A percentile compares a stretch with the other conserved stretches of the same genome.
These are phyloP conservation scores for Psilocybe tampanensis DNA, from an alignment of 768 basidiomycete species.

Conservation along the genomic window DNA sequence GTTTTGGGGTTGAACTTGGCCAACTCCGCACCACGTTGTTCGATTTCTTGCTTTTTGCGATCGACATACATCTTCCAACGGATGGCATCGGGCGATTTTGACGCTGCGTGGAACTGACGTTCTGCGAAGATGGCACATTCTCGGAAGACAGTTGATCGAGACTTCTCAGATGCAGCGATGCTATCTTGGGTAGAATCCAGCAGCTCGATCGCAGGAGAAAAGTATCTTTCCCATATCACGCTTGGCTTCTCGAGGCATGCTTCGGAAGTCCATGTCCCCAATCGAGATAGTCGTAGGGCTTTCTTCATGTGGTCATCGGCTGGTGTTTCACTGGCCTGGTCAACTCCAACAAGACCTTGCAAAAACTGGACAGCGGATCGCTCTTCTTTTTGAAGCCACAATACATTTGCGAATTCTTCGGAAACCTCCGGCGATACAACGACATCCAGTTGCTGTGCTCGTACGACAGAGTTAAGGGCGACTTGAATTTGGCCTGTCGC, in stretches of 20 bases:
- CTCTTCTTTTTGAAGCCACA: slow-evolving; percentile 89
- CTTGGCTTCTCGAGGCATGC: slow-evolving; percentile 81
- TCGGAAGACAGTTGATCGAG: slow-evolving; percentile 65
- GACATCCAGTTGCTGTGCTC: slow-evolving; percentile 65
- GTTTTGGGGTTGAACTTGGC: too few relatives aligned
- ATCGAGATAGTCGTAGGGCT: slow-evolving; percentile 54
- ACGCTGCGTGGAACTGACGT: slow-evolving; percentile 74
- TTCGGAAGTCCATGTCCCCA: slow-evolving; percentile 92
- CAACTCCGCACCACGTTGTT: slow-evolving; percentile 44
- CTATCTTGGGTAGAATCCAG: slow-evolving; percentile 22
- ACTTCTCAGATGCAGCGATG: slow-evolving; percentile 12
- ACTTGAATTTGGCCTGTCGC: slow-evolving; percentile 70
- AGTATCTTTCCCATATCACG: slow-evolving; percentile 71
- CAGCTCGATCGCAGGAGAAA: slow-evolving; percentile 56
- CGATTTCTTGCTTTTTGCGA: slow-evolving; percentile 74
- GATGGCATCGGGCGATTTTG: slow-evolving; percentile 68
- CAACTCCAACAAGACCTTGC: slow-evolving; percentile 34
- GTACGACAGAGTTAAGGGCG: slow-evolving; percentile 82
- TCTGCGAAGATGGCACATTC: slow-evolving; percentile 92
- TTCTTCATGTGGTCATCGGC: slow-evolving; percentile 24
- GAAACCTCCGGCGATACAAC: slow-evolving; percentile 53
- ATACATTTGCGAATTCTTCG: slow-evolving; percentile 85
- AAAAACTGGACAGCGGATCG: slow-evolving; percentile 79
- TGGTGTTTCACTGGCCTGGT: not conserved
- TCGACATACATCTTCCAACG: slow-evolving; percentile 73